Percentiles rank a stretch among this genome's conserved stretches.
Evolutionary conservation across 1,139 yeast genomes (phyloP).

Genomic region (Candida albicans): DNA sequence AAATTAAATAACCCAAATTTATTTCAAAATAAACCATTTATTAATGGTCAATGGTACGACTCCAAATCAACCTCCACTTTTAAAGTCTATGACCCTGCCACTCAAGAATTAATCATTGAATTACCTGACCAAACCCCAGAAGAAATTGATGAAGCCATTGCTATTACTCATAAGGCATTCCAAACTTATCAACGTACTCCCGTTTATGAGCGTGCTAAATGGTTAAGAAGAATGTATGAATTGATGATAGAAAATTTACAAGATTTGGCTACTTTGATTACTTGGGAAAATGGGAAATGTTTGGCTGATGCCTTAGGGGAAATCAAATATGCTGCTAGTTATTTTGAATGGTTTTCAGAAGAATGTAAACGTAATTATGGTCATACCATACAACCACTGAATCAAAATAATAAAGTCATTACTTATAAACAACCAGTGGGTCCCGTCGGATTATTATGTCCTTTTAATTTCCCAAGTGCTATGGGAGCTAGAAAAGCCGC

Average conservation of each 20-base stretch:
- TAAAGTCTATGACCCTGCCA: slow-evolving; percentile 76
- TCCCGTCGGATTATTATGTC: slow-evolving; percentile 49
- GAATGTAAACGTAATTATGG: slow-evolving; percentile 45
- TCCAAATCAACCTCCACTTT: slow-evolving; percentile 55
- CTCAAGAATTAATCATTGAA: slow-evolving; percentile 54
- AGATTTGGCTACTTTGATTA: slow-evolving; percentile 42
- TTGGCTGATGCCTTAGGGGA: slow-evolving; percentile 44
- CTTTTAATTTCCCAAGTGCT: slow-evolving; percentile 50
- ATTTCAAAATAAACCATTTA: slow-evolving; percentile 55
- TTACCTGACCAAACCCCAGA: slow-evolving; percentile 58
- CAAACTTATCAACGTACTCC: slow-evolving; percentile 54
- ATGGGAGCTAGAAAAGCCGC: slow-evolving; percentile 52
- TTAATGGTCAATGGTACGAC: slow-evolving; percentile 71
- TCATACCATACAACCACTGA: slow-evolving; percentile 42
- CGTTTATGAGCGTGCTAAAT: slow-evolving; percentile 63
- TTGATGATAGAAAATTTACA: slow-evolving; percentile 43
- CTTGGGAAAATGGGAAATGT: slow-evolving; percentile 48
- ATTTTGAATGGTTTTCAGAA: slow-evolving; percentile 48
- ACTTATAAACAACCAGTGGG: slow-evolving; percentile 50
- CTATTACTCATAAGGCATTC: slow-evolving; percentile 62
- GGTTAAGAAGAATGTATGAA: slow-evolving; percentile 58
- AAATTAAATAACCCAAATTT: slow-evolving; percentile 55
- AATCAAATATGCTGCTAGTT: slow-evolving; percentile 43
- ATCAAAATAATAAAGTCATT: slow-evolving; percentile 37
- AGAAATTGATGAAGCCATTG: slow-evolving; percentile 60